Evolutionary conservation across 2,329 filamentous ascomycete species (phyloP).

Genomic region (Orbilia ellipsospora): DNA sequence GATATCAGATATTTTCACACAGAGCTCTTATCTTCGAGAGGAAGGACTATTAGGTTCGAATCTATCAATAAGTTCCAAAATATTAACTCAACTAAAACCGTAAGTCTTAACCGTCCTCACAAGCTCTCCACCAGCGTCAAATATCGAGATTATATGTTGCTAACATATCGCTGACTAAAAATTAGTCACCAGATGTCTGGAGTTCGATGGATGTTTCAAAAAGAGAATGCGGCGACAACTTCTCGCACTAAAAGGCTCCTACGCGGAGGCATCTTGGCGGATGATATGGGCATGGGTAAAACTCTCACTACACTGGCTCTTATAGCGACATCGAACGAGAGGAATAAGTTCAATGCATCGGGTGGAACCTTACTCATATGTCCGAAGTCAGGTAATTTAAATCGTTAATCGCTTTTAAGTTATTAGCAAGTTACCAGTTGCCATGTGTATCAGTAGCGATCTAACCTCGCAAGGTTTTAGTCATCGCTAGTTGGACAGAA

Average conservation of each 20-base stretch:
- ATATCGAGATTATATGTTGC: background rate
- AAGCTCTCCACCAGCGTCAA: background rate
- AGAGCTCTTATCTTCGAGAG: too few species aligned
- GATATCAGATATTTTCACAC: conserved; percentile 27
- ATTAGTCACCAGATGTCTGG: conserved; percentile 9
- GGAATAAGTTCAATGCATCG: conserved; percentile 31
- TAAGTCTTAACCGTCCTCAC: too few species aligned
- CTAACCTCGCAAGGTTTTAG: too few species aligned
- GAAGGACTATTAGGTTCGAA: too few species aligned
- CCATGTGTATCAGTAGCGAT: too few species aligned
- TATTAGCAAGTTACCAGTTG: too few species aligned
- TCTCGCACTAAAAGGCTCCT: background rate
- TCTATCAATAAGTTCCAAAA: too few species aligned
- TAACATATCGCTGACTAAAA: background rate
- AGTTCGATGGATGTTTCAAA: conserved; percentile 19
- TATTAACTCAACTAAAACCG: too few species aligned
- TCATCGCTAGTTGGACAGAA: too few species aligned
- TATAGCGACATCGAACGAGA: conserved; percentile 53
- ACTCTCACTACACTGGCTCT: conserved; percentile 60
- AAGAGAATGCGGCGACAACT: background rate
- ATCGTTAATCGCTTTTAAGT: too few species aligned
- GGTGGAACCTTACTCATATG: conserved; percentile 22
- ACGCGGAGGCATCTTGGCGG: conserved; percentile 61
- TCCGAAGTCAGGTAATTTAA: conserved; percentile 3
- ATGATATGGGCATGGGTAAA: conserved; percentile 63